Evolutionary conservation across 2,329 filamentous ascomycete species (phyloP).

Genomic region (Macrophomina tecta): DNA sequence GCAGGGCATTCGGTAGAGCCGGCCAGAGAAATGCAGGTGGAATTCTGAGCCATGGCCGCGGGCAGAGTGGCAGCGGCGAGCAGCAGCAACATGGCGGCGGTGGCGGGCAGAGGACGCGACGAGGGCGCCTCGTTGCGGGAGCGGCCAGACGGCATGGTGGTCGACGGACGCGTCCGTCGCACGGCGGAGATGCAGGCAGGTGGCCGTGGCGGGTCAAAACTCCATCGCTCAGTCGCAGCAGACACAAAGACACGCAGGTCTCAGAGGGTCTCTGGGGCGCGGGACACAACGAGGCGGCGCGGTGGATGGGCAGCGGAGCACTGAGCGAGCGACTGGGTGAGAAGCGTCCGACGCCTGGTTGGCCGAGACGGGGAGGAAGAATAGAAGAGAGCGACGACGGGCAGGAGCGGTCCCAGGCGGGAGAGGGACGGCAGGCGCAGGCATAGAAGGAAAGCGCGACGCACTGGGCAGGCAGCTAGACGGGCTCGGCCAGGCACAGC

Average conservation of each 20-base stretch:
- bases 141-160: slow-evolving; percentile 11
- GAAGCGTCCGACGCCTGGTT: slow-evolving; percentile 24
- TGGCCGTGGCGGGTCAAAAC: slow-evolving; percentile 19
- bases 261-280: background rate
- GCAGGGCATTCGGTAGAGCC: slow-evolving; percentile 74
- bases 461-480: background rate
- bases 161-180: slow-evolving; percentile 15
- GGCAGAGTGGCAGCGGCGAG: background rate
- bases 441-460: background rate
- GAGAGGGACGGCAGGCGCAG: slow-evolving; percentile 1
- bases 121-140: background rate
- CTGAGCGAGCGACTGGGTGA: slow-evolving; percentile 23
- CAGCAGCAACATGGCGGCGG: slow-evolving; percentile 4
- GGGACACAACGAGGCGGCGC: background rate
- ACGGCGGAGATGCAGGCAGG: slow-evolving; percentile 12
- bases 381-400: slow-evolving; percentile 2
- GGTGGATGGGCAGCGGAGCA: background rate
- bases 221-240: slow-evolving; percentile 16
- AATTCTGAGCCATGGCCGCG: slow-evolving; percentile 22
- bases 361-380: slow-evolving; percentile 7
- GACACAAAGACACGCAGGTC: slow-evolving; percentile 7
- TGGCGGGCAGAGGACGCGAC: background rate
- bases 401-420: slow-evolving; percentile 19
- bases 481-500: background rate
- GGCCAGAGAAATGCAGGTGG: slow-evolving; percentile 68